These are phyloP conservation scores for Capillidium heterosporum DNA, from an alignment of 371 early-diverging fungal genomes.

Conservation along the genomic window DNA sequence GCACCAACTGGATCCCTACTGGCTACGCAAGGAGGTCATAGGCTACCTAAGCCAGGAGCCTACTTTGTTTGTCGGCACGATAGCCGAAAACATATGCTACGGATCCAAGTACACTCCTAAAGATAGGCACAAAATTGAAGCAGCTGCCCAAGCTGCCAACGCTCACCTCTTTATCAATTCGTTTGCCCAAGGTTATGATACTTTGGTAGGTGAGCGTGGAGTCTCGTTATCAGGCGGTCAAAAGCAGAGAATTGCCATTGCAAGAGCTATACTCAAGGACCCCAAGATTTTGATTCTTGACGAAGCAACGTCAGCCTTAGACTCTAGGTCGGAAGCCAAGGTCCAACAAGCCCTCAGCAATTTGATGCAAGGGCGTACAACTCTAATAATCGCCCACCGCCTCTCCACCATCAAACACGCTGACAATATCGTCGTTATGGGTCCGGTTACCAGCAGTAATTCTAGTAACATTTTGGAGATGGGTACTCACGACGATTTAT, in stretches of 20 bases:
- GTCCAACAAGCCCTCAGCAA: constrained; percentile 62
- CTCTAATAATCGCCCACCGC: constrained; percentile 34
- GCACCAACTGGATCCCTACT: constrained; percentile 26
- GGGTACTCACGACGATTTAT: constrained; percentile 46
- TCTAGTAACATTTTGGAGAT: constrained; percentile 40
- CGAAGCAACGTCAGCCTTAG: constrained; percentile 83
- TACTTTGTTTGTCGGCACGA: constrained; percentile 57
- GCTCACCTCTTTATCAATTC: constrained; percentile 34
- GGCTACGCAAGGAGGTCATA: constrained; percentile 41
- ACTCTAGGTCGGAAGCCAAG: constrained; percentile 55
- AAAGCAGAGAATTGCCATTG: constrained; percentile 47
- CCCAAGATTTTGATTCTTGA: constrained; percentile 67
- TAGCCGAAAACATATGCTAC: constrained; percentile 60
- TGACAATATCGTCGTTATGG: constrained; percentile 39
- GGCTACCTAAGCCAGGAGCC: constrained; percentile 69
- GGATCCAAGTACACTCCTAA: constrained; percentile 29
- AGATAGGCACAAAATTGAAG: constrained; percentile 20
- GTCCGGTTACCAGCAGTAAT: constrained; percentile 44
- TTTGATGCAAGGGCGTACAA: constrained; percentile 32
- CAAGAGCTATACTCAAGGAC: constrained; percentile 41
- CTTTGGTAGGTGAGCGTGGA: constrained; percentile 51
- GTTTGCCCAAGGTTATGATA: constrained; percentile 44
- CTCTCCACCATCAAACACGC: constrained; percentile 50
- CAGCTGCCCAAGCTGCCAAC: constrained; percentile 40
- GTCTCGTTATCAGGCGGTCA: constrained; percentile 63